Evolutionary conservation across 176 grass and related monocot genomes (phyloP).

Genomic region (Rhynchospora breviuscula): DNA sequence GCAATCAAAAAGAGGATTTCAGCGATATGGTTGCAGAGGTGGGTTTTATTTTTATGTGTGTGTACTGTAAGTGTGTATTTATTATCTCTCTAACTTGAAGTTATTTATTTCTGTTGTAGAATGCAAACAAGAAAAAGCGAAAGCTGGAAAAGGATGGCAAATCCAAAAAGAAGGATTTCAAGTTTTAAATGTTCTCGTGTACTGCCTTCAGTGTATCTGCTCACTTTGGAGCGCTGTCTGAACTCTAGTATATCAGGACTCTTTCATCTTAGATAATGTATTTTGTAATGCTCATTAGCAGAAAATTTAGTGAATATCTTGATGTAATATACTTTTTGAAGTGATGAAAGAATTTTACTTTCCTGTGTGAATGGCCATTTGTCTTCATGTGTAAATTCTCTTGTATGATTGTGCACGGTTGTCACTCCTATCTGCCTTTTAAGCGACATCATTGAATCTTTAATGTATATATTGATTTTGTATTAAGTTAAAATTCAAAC

Average conservation of each 20-base stretch:
- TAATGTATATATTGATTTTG: background rate
- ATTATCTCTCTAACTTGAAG: background rate
- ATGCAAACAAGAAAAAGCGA: constrained; percentile 82
- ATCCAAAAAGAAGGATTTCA: constrained; percentile 97
- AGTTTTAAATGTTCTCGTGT: constrained; percentile 44
- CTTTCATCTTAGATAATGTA: constrained; percentile 1
- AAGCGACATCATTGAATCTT: background rate
- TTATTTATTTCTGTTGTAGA: constrained; percentile 37
- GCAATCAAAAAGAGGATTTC: constrained; percentile 96
- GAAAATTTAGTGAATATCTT: background rate
- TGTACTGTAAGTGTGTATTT: background rate
- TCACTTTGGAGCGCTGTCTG: background rate
- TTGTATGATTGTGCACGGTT: background rate
- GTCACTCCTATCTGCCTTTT: background rate
- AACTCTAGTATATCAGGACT: background rate
- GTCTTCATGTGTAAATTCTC: background rate
- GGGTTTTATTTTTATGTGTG: background rate
- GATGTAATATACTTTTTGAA: background rate
- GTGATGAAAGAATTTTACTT: background rate
- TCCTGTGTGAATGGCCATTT: background rate
- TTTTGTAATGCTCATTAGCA: constrained; percentile 18
- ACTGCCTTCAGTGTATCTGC: background rate
- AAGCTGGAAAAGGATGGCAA: constrained; percentile 85
- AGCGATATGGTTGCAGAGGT: constrained; percentile 99
- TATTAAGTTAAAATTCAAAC: background rate